These are phyloP conservation scores for Aschersonia sp. DNA, from an alignment of 2,329 filamentous ascomycete species.

Conservation along the genomic window DNA sequence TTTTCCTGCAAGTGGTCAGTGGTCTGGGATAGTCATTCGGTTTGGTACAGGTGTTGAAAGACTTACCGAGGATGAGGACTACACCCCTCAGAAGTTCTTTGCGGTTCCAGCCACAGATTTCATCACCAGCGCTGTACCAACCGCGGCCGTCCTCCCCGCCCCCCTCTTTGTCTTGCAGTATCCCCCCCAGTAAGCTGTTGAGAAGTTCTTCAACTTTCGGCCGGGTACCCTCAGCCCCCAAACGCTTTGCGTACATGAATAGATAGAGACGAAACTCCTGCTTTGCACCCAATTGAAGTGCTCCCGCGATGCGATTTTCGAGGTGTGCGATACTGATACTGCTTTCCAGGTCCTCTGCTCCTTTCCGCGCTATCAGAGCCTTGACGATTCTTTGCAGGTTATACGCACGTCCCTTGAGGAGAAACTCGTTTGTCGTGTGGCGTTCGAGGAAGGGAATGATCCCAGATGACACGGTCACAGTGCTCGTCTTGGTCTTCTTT, in stretches of 20 bases:
- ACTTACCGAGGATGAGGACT: constrained; percentile 79
- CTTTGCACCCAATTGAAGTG: constrained; percentile 66
- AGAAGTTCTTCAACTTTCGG: constrained; percentile 88
- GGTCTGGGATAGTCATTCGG: neutral
- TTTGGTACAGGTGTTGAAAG: neutral
- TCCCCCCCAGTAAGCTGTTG: constrained; percentile 64
- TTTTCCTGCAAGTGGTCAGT: constrained; percentile 48
- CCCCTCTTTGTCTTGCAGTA: constrained; percentile 40
- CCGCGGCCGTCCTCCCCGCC: constrained; percentile 32
- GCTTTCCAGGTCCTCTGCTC: constrained; percentile 83
- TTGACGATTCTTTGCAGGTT: constrained; percentile 87
- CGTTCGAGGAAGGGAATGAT: constrained; percentile 88
- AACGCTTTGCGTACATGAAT: constrained; percentile 94
- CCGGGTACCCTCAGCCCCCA: constrained; percentile 77
- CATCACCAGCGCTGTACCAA: constrained; percentile 53
- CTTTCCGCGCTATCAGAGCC: constrained; percentile 70
- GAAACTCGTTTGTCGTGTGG: constrained; percentile 83
- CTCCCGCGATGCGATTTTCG: constrained; percentile 85
- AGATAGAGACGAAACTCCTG: constrained; percentile 92
- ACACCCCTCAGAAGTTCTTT: constrained; percentile 80
- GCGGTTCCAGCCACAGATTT: constrained; percentile 82
- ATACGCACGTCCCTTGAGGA: constrained; percentile 84
- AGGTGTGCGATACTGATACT: constrained; percentile 86
- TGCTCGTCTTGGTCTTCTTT: constrained; percentile 28
- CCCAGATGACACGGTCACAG: constrained; percentile 60